Percentiles rank a stretch among this genome's conserved stretches.
These are phyloP conservation scores for Cordyceps cicadae DNA, from an alignment of 2,329 filamentous ascomycete species.

Conservation along the genomic window DNA sequence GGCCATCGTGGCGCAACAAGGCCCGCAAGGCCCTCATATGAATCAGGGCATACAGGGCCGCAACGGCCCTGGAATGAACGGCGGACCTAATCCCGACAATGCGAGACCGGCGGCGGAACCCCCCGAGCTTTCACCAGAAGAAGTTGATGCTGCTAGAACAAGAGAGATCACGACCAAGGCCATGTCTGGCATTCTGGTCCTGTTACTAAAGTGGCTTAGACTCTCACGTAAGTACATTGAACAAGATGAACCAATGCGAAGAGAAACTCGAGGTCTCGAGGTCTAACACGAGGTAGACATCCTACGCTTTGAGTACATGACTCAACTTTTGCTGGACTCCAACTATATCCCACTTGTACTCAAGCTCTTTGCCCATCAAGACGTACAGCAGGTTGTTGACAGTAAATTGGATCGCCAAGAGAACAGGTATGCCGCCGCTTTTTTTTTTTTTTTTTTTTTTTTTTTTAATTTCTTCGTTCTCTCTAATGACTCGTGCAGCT, in stretches of 20 bases:
- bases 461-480: too few relatives aligned
- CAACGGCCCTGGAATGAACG: constrained; percentile 32
- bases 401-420: constrained; percentile 76
- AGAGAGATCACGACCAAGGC: constrained; percentile 88
- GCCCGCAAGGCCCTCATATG: constrained; percentile 37
- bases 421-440: constrained; percentile 51
- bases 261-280: neutral
- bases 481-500: constrained; percentile 41
- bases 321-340: constrained; percentile 84
- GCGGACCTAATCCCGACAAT: constrained; percentile 23
- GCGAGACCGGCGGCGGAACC: constrained; percentile 23
- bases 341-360: constrained; percentile 90
- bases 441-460: neutral
- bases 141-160: constrained; percentile 70
- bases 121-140: constrained; percentile 55
- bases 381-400: constrained; percentile 83
- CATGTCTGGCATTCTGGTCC: constrained; percentile 76
- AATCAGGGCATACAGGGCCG: constrained; percentile 34
- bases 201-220: constrained; percentile 95
- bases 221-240: constrained; percentile 65
- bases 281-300: constrained; percentile 52
- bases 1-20: constrained; percentile 62
- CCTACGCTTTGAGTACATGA: constrained; percentile 91
- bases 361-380: constrained; percentile 90
- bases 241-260: neutral